Evolutionary conservation across 2,329 filamentous ascomycete species (phyloP), one percentile per base, ranked within the genome.

Genomic region (Lasiodiplodia sp.): DNA sequence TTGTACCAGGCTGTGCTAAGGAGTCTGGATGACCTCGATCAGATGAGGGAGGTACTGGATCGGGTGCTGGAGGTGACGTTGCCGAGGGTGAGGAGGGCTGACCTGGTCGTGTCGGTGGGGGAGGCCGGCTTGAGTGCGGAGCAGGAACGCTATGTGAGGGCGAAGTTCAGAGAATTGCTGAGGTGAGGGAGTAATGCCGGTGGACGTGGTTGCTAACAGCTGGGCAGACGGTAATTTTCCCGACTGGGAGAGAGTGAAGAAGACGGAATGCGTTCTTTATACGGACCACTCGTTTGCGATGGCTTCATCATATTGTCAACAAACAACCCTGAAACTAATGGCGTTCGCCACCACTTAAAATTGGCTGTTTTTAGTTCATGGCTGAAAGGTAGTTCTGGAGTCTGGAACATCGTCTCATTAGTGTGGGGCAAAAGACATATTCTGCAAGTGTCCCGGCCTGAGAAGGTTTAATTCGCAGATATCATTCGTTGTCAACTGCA

Each of bases 91-190:
- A 38, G 34, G 31, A 38, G 55, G 55, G 25, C 31, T 18, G 34
- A 57, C 16, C 25, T 57, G 55, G 55, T 57, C 18, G 10, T n/a
- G 18, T n/a, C 38, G 18, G 55, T 37, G 18, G 55, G 55, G 4
- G 18, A 57, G 31, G 55, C 31, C 0, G 55, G 18, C 2, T 38
- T 57, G 55, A 38, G 18, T 34, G 55, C 8, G 34, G 55, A 57
- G n/a, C 18, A 23, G 31, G 55, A 57, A 31, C 38, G 31, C 31
- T 21, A 38, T 11, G 34, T 57, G 18, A 57, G 31, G 55, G 31
- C 10, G 34, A 57, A 31, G 55, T 57, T 57, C 12, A n/a, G 55
- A 31, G 55, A 57, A n/a, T 40, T 57, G 18, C 21, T 57, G 16
- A 37, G 18, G 34, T 57, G 37, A 28, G 18, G 44, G 18, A 47